Base-by-base conservation (phyloP, 805 yeast genomes). In the Wickerhamiella galacta region DNA sequence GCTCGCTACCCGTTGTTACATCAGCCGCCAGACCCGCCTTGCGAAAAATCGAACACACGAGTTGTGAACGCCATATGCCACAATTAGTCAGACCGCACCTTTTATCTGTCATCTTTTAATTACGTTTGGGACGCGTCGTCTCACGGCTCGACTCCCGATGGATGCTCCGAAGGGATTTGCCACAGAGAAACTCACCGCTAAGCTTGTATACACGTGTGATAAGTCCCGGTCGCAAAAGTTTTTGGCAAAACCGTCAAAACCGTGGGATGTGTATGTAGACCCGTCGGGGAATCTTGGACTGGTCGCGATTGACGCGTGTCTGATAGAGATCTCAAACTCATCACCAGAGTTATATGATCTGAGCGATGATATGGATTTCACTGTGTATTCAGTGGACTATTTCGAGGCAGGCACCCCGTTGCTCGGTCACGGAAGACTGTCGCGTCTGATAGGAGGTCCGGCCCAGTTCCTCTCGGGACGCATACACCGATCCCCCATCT, bases 371-470 rank as follows among this genome's bases (percentile, higher is more conserved):
- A 25, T 40, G 22, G 64, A 59, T 32, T 59, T 47, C 42, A 52
- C 58, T 18, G 60, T 59, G 4, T 60, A 59, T 38, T 47, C 60
- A 3, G 52, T 45, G 12, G 64, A 59, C 43, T 50, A 47, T 37
- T 45, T 56, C 9, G 64, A 59, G 35, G 48, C 45, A 12, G 60
- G 45, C 30, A 38, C 40, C 28, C 63, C 64, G 9, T 39, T 54
- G 20, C 58, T 56, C 29, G 60, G 61, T 17, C 62, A 60, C 38
- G 64, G 64, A 10, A 38, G 47, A 36, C 43, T 60, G 9, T 49
- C 57, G 6, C 21, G 15, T 3, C 25, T 38, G 20, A 25, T 19
- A 7, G 20, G 18, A 17, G 28, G 16, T 6, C n/a, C n/a, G n/a
- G 19, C 28, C 7, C 28, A 12, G 14, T 25, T 17, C 15, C 30